These are phyloP conservation scores for Polytolypa hystricis DNA, from an alignment of 2,329 filamentous ascomycete genomes.

Conservation along the genomic window DNA sequence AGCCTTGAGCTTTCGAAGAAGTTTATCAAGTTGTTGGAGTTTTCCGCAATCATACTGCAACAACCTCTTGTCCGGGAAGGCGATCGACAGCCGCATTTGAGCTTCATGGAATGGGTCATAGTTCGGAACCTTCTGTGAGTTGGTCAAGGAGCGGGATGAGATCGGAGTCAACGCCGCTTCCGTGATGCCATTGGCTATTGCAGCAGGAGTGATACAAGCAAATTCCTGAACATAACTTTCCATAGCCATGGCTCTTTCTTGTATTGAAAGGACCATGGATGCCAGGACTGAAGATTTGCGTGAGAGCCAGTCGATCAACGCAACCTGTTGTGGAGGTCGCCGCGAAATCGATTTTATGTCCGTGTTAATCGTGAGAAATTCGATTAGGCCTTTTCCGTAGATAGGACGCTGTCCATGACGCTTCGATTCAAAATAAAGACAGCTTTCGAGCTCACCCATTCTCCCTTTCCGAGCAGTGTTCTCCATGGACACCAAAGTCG, in stretches of 20 bases:
- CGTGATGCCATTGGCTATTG: slow-evolving; percentile 67
- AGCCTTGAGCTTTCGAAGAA: slow-evolving; percentile 76
- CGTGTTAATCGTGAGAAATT: slow-evolving; percentile 56
- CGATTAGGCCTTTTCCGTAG: slow-evolving; percentile 69
- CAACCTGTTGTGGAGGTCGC: slow-evolving; percentile 49
- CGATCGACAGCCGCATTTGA: slow-evolving; percentile 83
- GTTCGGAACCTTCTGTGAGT: slow-evolving; percentile 41
- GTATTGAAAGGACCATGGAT: slow-evolving; percentile 59
- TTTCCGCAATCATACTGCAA: slow-evolving; percentile 97
- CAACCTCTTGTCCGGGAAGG: slow-evolving; percentile 92
- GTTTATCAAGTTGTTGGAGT: slow-evolving; percentile 74
- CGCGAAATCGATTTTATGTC: slow-evolving; percentile 49
- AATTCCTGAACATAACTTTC: slow-evolving; percentile 75
- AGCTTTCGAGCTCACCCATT: slow-evolving; percentile 70
- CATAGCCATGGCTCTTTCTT: slow-evolving; percentile 60
- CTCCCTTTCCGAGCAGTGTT: slow-evolving; percentile 57
- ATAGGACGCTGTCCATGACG: slow-evolving; percentile 70
- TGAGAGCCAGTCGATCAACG: slow-evolving; percentile 64
- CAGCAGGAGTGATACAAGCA: slow-evolving; percentile 81
- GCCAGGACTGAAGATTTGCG: slow-evolving; percentile 47
- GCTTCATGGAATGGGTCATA: slow-evolving; percentile 86
- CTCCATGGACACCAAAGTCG: slow-evolving; percentile 62
- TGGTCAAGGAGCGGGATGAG: slow-evolving; percentile 38
- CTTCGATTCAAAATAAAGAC: slow-evolving; percentile 67
- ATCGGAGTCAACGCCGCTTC: slow-evolving; percentile 55